Evolutionary conservation across 805 yeast species (phyloP).

Genomic region (Candida qinlingensis): DNA sequence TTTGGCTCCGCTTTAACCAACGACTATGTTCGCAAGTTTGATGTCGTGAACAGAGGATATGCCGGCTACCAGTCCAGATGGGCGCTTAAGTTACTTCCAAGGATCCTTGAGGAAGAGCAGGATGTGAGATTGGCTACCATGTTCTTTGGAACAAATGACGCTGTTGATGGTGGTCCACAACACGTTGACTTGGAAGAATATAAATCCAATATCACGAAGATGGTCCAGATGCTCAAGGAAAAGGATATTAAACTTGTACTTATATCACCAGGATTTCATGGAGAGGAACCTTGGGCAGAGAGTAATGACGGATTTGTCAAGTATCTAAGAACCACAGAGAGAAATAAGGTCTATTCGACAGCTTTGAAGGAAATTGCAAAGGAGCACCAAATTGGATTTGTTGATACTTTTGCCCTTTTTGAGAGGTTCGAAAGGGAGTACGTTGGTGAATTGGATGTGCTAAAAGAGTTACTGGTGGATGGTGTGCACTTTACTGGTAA

Average conservation of each 20-base stretch:
- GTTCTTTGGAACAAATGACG: constrained; percentile 82
- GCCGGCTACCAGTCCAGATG: constrained; percentile 70
- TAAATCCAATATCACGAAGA: constrained; percentile 37
- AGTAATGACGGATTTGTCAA: constrained; percentile 28
- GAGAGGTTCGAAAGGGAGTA: constrained; percentile 19
- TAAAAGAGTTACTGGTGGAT: constrained; percentile 39
- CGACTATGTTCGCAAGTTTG: constrained; percentile 56
- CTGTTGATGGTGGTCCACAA: constrained; percentile 40
- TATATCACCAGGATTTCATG: constrained; percentile 59
- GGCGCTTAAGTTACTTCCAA: constrained; percentile 45
- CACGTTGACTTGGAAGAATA: constrained; percentile 49
- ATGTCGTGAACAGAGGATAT: constrained; percentile 69
- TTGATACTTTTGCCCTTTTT: constrained; percentile 49
- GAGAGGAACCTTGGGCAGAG: constrained; percentile 37
- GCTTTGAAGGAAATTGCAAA: constrained; percentile 42
- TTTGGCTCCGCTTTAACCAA: constrained; percentile 46
- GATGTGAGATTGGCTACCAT: constrained; percentile 44
- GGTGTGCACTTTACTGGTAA: constrained; percentile 58
- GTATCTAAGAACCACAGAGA: constrained; percentile 38
- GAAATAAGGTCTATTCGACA: constrained; percentile 44
- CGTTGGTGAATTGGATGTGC: constrained; percentile 25
- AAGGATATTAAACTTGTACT: constrained; percentile 48
- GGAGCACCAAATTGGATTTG: constrained; percentile 46
- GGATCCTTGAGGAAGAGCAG: constrained; percentile 45
- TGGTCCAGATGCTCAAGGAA: constrained; percentile 36